Evolutionary conservation across 441 rosid genomes (phyloP), one percentile per base, ranked within the genome.

Genomic region (Pelargonium cotyledonis): DNA sequence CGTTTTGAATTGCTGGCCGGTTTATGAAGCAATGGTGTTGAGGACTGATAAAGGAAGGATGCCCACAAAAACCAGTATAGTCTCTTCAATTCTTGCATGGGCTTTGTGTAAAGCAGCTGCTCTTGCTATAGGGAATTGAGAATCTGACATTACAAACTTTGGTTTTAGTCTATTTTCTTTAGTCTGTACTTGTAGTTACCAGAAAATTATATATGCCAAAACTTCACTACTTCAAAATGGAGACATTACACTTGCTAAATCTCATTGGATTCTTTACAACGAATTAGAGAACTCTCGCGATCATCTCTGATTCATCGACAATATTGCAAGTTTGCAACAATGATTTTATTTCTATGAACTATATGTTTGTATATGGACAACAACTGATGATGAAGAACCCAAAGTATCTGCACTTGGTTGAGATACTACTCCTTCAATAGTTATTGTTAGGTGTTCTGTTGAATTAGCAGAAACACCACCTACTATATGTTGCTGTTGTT

Each of bases 1-100:
- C 6, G 76, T 68, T 21, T 70, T 86, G 77, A 87, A 84, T 49
- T 80, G 78, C 66, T 80, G 80, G 80, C 92, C 90, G 8, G 68
- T 92, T 66, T 88, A 86, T 46, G 86, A 82, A 70, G 91, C 95
- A 58, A 81, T 86, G 79, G 68, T 76, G 4, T 41, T 85, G 47
- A 86, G 91, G 73, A 84, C 67, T 31, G 91, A 92, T 60, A 70
- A 74, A 23, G 98, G 95, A 26, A 73, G 79, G 71, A 26, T 85
- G 78, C 85, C 79, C 23, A 4, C 75, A 58, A 73, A 62, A 26
- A 65, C 80, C 29, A 79, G 81, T 8, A 4, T 75, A 60, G 43
- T 67, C 19, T 80, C 85, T 26, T 53, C 66, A 15, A 65, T 77
- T 62, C 53, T 90, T 8, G 74, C 83, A 0, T 73, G 67, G 11